Conservation (phyloP, 106 monocot species). For the Vanilla planifolia region DNA sequence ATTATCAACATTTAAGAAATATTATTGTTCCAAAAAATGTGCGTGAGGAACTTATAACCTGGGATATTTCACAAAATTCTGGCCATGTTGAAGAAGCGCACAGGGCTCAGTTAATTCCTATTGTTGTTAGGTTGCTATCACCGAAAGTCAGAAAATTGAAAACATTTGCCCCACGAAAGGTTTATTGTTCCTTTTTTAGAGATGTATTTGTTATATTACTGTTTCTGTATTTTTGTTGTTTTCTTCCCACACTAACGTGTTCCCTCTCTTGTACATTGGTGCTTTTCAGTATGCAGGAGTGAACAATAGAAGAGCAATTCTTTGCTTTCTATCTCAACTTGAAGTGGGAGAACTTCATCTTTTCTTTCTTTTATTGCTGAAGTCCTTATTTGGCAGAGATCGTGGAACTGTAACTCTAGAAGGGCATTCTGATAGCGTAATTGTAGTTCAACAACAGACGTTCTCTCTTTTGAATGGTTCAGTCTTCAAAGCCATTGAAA, state of each 20-base stretch:
- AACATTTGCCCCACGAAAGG: conserved; percentile 69
- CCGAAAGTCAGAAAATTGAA: conserved; percentile 86
- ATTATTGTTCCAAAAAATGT: conserved; percentile 48
- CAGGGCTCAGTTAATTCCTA: conserved; percentile 59
- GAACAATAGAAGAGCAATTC: conserved; percentile 63
- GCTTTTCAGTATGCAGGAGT: conserved; percentile 72
- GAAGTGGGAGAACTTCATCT: conserved; percentile 69
- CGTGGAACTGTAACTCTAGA: conserved; percentile 6
- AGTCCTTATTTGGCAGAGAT: conserved; percentile 42
- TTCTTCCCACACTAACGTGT: not conserved
- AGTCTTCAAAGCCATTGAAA: conserved; percentile 9
- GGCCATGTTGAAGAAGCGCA: conserved; percentile 48
- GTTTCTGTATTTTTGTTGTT: not conserved
- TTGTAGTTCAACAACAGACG: conserved; percentile 11
- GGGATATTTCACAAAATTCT: conserved; percentile 76
- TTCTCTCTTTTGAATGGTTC: conserved; percentile 28
- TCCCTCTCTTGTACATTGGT: conserved; percentile 1
- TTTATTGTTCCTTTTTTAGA: conserved; percentile 13
- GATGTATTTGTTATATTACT: not conserved
- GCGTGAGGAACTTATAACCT: conserved; percentile 79
- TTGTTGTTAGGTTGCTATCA: conserved; percentile 62
- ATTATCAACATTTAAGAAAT: conserved; percentile 62
- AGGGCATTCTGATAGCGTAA: conserved; percentile 1
- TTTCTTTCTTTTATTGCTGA: conserved; percentile 63
- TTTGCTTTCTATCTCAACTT: conserved; percentile 75